Evolutionary conservation across 768 basidiomycete species (phyloP), one percentile per base, ranked within the genome.

Genomic region (Kwoniella sp.): DNA sequence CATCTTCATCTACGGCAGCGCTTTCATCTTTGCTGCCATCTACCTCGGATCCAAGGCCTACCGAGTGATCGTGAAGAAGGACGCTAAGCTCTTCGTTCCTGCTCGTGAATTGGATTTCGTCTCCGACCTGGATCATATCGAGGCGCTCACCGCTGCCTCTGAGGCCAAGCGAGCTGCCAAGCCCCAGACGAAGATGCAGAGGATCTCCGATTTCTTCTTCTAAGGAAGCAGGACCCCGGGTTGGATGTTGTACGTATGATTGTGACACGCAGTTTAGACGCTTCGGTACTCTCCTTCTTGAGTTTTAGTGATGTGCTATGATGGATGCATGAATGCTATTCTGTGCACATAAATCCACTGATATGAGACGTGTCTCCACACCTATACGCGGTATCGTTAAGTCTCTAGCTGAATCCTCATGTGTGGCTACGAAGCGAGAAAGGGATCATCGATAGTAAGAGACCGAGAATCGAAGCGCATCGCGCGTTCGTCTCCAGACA

Each of bases 1-100:
- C 53, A 48, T 71, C 30, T 71, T 71, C 52, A 62, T 65, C 29
- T 71, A 71, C 58, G 66, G 66, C 12, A 58, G 57, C 30, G 63
- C 55, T n/a, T 71, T 71, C 63, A 53, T 71, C 56, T 71, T 68
- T 60, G 28, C 61, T 17, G 63, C 59, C 60, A 67, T 68, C 55
- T 47, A 62, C 31, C 13, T 68, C 48, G 56, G 53, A 11, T 65
- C 58, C 22, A 68, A 68, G 58, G 22, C 56, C 23, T 68, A 58
- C 25, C 41, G 62, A 4, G 41, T 60, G 4, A 23, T 65, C 17
- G 20, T 28, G 8, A 37, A 55, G 31, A 58, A 65, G 8, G 26
- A 58, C 2, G 28, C 25, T 8, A 15, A 15, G 13, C 8, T 65
- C 2, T 57, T 45, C 22, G 58, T 62, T n/a, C 53, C 58, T 13